phyloP scores from a whole-genome alignment of 2,329 filamentous ascomycete species.

The Fusarium goolgardi region DNA sequence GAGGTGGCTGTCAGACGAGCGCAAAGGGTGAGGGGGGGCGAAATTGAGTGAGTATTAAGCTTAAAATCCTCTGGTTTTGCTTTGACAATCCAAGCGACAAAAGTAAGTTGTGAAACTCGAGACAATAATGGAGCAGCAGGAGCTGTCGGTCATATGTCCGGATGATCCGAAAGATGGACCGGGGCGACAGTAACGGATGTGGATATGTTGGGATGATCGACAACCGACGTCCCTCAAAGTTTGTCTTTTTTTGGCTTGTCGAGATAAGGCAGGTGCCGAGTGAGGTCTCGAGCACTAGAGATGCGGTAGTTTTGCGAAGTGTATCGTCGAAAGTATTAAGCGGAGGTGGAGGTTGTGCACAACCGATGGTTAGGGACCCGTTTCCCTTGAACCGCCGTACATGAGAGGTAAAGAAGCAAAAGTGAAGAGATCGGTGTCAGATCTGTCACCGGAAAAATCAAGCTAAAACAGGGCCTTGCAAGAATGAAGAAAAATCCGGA shows the following conservation, averaged over 20 bases:
- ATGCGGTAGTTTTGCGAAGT: not conserved
- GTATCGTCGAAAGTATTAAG: not conserved
- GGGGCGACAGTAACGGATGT: slow-evolving; percentile 31
- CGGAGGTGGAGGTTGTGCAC: not conserved
- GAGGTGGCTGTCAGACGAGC: slow-evolving; percentile 2
- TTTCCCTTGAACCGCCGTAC: slow-evolving; percentile 21
- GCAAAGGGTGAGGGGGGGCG: slow-evolving; percentile 6
- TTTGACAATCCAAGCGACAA: slow-evolving; percentile 10
- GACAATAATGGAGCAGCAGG: slow-evolving; percentile 13
- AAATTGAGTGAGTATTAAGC: slow-evolving; percentile 19
- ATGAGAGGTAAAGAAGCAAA: slow-evolving; percentile 1
- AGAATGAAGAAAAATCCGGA: slow-evolving; percentile 21
- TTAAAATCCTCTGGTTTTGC: slow-evolving; percentile 17
- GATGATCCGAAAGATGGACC: slow-evolving; percentile 39
- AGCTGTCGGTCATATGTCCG: slow-evolving; percentile 24
- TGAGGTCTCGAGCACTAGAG: not conserved
- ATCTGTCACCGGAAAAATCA: slow-evolving; percentile 1
- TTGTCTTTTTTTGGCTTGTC: slow-evolving; percentile 2
- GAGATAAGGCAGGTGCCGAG: slow-evolving; percentile 1
- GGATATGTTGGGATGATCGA: slow-evolving; percentile 34
- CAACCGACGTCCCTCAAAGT: slow-evolving; percentile 11
- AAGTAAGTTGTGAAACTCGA: slow-evolving; percentile 17
- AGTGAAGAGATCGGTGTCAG: not conserved
- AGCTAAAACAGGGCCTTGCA: not conserved
- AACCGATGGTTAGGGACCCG: not conserved